phyloP scores from a whole-genome alignment of 1,284 basidiomycete genomes.

The Ceratobasidium sp. region DNA sequence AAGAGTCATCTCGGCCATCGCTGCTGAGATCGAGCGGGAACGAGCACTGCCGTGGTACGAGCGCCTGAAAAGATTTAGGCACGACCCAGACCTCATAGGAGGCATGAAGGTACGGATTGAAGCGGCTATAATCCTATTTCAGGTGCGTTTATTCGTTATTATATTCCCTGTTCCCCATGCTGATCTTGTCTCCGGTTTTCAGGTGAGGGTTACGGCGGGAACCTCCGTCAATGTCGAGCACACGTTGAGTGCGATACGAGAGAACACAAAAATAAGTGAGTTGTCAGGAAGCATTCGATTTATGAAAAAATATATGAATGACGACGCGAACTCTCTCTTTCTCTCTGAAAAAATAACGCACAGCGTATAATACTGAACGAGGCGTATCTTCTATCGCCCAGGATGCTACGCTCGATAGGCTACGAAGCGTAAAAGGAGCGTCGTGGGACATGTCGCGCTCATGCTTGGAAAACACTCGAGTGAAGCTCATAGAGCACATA shows the following conservation, averaged over 20 bases:
- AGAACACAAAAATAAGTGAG: too few species aligned
- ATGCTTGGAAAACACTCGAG: background rate
- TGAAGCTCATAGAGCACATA: background rate
- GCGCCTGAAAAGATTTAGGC: background rate
- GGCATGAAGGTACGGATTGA: background rate
- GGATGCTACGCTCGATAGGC: background rate
- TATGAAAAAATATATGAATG: too few species aligned
- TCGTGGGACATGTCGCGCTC: background rate
- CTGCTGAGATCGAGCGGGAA: background rate
- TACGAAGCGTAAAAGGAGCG: background rate
- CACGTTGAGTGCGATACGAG: too few species aligned
- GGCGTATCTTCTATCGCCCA: too few species aligned
- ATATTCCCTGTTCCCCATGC: background rate
- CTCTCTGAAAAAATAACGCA: background rate
- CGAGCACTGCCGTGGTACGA: background rate
- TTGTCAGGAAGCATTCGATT: too few species aligned
- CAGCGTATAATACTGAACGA: background rate
- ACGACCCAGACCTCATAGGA: background rate
- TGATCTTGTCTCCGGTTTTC: background rate
- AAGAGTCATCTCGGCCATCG: background rate
- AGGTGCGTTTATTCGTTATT: background rate
- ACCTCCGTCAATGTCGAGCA: too few species aligned
- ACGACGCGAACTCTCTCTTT: background rate
- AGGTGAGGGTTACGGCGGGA: too few species aligned
- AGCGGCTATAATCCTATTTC: background rate